phyloP scores from a whole-genome alignment of 2,329 filamentous ascomycete species.

The Diaporthe sp. region DNA sequence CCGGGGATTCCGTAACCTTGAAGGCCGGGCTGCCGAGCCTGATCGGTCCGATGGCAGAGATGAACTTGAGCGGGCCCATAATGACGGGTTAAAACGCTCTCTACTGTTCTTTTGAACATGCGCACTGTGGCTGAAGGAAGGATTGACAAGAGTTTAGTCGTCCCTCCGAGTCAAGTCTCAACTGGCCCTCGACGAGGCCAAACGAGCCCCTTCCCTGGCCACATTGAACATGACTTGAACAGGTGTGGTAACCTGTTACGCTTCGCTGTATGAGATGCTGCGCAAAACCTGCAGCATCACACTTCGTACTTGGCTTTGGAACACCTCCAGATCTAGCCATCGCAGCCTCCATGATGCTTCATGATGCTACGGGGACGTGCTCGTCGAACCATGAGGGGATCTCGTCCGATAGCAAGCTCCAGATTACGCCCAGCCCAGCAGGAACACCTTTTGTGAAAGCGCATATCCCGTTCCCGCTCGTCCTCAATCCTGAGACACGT shows the following conservation, averaged over 20 bases:
- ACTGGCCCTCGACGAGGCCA: too few species aligned
- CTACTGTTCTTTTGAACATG: not conserved
- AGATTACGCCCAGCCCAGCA: not conserved
- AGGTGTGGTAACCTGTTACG: not conserved
- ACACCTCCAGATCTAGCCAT: not conserved
- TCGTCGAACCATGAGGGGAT: not conserved
- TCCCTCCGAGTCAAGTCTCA: too few species aligned
- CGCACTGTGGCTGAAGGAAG: not conserved
- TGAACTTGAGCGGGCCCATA: not conserved
- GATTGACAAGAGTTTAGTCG: too few species aligned
- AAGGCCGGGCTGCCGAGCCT: not conserved
- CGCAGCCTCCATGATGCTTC: not conserved
- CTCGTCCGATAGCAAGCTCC: not conserved
- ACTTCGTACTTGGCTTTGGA: not conserved
- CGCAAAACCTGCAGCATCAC: not conserved
- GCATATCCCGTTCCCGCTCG: not conserved
- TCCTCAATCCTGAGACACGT: not conserved
- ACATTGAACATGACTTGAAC: not conserved
- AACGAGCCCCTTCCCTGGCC: too few species aligned
- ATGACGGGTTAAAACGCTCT: not conserved
- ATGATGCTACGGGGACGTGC: not conserved
- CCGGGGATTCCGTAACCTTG: not conserved
- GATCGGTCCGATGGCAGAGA: not conserved
- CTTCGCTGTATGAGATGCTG: not conserved
- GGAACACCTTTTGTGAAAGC: too few species aligned